Conservation (phyloP, 805 yeast species). For the Hagleromyces aurorensis region DNA sequence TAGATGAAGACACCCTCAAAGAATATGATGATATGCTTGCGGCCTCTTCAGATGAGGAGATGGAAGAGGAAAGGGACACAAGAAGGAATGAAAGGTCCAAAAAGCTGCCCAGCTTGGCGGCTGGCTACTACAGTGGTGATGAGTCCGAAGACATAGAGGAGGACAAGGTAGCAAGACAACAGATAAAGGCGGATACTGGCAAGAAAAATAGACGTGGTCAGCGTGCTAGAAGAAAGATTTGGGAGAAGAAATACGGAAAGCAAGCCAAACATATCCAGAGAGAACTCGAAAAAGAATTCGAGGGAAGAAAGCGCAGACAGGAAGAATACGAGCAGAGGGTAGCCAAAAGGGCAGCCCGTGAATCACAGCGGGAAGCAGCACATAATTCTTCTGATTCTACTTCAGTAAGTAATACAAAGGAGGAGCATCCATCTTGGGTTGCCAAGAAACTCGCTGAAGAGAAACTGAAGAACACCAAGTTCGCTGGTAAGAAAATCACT, state of each 20-base stretch:
- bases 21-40: conserved; percentile 35
- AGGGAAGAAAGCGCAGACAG: conserved; percentile 53
- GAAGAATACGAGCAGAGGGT: conserved; percentile 66
- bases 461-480: conserved; percentile 53
- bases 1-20: conserved; percentile 25
- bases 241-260: conserved; percentile 86
- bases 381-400: conserved; percentile 2
- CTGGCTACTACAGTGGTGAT: conserved; percentile 83
- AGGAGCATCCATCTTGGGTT: conserved; percentile 92
- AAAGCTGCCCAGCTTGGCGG: conserved; percentile 58
- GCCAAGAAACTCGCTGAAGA: conserved; percentile 76
- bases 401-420: conserved; percentile 3
- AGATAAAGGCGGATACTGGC: conserved; percentile 31
- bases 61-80: conserved; percentile 32
- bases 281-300: conserved; percentile 46
- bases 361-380: conserved; percentile 30
- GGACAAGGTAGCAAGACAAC: conserved; percentile 39
- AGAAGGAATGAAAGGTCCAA: conserved; percentile 24
- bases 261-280: conserved; percentile 76
- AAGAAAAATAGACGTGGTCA: conserved; percentile 94
- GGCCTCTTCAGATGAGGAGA: conserved; percentile 37
- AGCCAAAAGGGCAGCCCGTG: conserved; percentile 54
- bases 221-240: conserved; percentile 90
- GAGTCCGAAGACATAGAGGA: conserved; percentile 52
- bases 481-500: conserved; percentile 76